phyloP scores from a whole-genome alignment of 192 early-diverging fungal species.

The Coemansia sp. region DNA sequence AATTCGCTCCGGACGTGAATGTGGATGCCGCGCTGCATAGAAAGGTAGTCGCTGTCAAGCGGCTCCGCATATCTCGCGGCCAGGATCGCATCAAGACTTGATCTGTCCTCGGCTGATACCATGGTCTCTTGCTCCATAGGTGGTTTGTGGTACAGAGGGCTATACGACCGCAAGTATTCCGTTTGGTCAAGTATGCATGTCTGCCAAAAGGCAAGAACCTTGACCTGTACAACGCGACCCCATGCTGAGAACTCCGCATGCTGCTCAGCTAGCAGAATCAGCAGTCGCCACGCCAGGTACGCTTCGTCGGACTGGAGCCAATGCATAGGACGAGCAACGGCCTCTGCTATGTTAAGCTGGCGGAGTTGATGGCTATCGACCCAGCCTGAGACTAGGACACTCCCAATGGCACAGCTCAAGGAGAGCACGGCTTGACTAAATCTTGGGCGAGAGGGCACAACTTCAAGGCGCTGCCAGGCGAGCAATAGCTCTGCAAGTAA shows the following conservation, averaged over 20 bases:
- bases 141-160: background rate
- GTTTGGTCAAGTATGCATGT: conserved; percentile 1
- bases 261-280: conserved; percentile 12
- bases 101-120: background rate
- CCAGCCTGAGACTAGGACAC: conserved; percentile 16
- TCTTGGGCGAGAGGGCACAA: conserved; percentile 9
- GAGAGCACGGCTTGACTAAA: conserved; percentile 25
- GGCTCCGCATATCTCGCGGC: background rate
- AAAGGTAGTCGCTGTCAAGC: background rate
- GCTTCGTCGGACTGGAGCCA: conserved; percentile 37
- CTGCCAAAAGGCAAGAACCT: conserved; percentile 10
- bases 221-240: conserved; percentile 8
- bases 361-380: conserved; percentile 14
- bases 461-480: conserved; percentile 28
- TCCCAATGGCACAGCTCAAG: conserved; percentile 22
- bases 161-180: conserved; percentile 16
- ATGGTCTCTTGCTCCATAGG: background rate
- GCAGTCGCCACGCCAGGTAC: conserved; percentile 37
- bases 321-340: conserved; percentile 15
- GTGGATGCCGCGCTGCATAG: conserved; percentile 5
- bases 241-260: conserved; percentile 11
- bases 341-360: conserved; percentile 1
- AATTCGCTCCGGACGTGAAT: background rate
- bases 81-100: conserved; percentile 10
- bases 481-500: conserved; percentile 16